Conservation (phyloP, 2,329 filamentous ascomycete species). For the Mariannaea sp. region DNA sequence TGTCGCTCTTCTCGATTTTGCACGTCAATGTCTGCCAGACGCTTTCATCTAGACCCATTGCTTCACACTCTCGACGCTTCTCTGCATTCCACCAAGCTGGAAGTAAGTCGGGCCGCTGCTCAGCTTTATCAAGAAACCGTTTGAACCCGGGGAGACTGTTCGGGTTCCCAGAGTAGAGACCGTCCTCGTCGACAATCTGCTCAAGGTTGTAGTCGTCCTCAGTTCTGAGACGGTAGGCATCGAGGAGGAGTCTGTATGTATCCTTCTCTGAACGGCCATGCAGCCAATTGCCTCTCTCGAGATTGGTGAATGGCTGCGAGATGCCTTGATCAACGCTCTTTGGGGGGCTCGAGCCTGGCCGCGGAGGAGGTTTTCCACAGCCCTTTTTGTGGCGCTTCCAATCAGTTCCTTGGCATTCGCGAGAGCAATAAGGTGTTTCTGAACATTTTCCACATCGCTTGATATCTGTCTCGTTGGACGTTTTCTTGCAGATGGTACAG, state of each 20-base stretch:
- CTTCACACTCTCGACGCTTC: slow-evolving; percentile 47
- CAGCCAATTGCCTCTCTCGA: slow-evolving; percentile 48
- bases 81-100: slow-evolving; percentile 51
- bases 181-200: slow-evolving; percentile 35
- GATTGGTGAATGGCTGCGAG: slow-evolving; percentile 46
- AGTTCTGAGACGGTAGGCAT: slow-evolving; percentile 54
- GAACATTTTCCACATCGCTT: slow-evolving; percentile 55
- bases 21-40: slow-evolving; percentile 34
- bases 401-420: slow-evolving; percentile 55
- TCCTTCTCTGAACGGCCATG: slow-evolving; percentile 50
- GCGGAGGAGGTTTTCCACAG: slow-evolving; percentile 40
- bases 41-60: slow-evolving; percentile 36
- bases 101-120: slow-evolving; percentile 40
- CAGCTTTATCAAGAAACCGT: slow-evolving; percentile 42
- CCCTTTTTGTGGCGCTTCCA: slow-evolving; percentile 55
- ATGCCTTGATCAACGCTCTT: slow-evolving; percentile 40
- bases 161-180: slow-evolving; percentile 36
- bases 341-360: slow-evolving; percentile 13
- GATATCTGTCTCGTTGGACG: slow-evolving; percentile 36
- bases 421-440: slow-evolving; percentile 54
- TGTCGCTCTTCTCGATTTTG: slow-evolving; percentile 41
- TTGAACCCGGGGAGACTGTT: slow-evolving; percentile 42
- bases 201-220: slow-evolving; percentile 43
- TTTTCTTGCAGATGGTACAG: slow-evolving; percentile 40
- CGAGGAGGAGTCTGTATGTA: slow-evolving; percentile 52